Evolutionary conservation across 441 rosid species (phyloP), one percentile per base, ranked within the genome.

Genomic region (Erysimum cheiri): DNA sequence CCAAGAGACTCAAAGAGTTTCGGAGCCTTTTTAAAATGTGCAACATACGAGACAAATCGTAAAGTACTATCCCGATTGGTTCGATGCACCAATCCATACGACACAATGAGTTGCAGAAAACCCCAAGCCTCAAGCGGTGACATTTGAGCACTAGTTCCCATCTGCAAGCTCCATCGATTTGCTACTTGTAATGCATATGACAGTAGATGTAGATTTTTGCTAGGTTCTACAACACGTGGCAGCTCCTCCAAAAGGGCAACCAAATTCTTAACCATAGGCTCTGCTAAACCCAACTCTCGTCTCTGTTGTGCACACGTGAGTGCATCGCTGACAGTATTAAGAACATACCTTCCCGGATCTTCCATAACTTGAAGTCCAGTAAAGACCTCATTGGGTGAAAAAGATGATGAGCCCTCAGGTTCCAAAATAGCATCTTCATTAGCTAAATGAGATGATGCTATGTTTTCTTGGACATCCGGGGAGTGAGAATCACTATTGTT

Each of bases 291-390:
- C 35, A 53, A n/a, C 32, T 37, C 69, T 48, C 69, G 79, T 28
- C 76, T 67, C 55, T 70, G 73, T 33, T 35, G 46, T 33, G 67
- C 74, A 33, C 31, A 71, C 43, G 17, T 31, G 71, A 63, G 71
- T 19, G 61, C 76, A 11, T 64, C 81, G 59, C 71, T 72, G 36
- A 85, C 72, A 35, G 71, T 39, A 64, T 81, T 78, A 63, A 87
- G 70, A 48, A 87, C 84, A 63, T 77, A 63, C 60, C 53, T 74
- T 40, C 87, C 82, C 11, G 88, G 92, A 76, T 88, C 80, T 0
- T 48, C 37, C 48, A 59, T 11, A 78, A 26, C n/a, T 46, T 40
- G 69, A 65, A 85, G 80, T 54, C 63, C 71, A 22, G 43, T 41
- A 52, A 62, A 69, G 77, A 83, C 77, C 77, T 82, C 88, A 24